Evolutionary conservation across 2,329 filamentous ascomycete genomes (phyloP).

Genomic region (Trichoderma sp.): DNA sequence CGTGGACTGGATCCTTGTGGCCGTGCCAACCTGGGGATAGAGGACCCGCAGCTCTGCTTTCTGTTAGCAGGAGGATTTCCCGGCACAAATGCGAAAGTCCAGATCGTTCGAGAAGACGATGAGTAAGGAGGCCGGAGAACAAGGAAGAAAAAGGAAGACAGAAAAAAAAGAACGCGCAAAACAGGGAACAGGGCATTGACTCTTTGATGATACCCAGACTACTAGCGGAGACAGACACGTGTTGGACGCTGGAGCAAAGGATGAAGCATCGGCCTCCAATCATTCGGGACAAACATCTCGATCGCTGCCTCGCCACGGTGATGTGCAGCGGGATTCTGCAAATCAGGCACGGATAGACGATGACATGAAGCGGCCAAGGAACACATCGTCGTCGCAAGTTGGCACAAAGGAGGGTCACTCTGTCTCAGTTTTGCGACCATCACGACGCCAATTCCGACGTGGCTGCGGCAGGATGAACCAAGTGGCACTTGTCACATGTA

Average conservation of each 20-base stretch:
- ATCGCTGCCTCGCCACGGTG: neutral
- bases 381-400: slow-evolving; percentile 8
- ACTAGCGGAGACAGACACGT: slow-evolving; percentile 9
- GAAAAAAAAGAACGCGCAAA: neutral
- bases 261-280: neutral
- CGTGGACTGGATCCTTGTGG: neutral
- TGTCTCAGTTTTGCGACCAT: slow-evolving; percentile 12
- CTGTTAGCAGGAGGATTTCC: neutral
- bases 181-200: neutral
- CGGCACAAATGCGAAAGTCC: neutral
- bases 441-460: neutral
- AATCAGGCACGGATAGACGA: slow-evolving; percentile 9
- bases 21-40: neutral
- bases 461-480: slow-evolving; percentile 1
- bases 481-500: neutral
- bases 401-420: slow-evolving; percentile 9
- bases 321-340: slow-evolving; percentile 3
- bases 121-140: neutral
- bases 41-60: slow-evolving; percentile 2
- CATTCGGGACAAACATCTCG: neutral
- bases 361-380: slow-evolving; percentile 5
- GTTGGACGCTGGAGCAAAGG: neutral
- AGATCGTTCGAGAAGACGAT: slow-evolving; percentile 4
- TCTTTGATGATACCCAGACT: neutral
- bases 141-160: neutral